A percentile compares a stretch with the other conserved stretches of the same genome.
Evolutionary conservation across 768 basidiomycete species (phyloP).

Genomic region (Galerina marginata): DNA sequence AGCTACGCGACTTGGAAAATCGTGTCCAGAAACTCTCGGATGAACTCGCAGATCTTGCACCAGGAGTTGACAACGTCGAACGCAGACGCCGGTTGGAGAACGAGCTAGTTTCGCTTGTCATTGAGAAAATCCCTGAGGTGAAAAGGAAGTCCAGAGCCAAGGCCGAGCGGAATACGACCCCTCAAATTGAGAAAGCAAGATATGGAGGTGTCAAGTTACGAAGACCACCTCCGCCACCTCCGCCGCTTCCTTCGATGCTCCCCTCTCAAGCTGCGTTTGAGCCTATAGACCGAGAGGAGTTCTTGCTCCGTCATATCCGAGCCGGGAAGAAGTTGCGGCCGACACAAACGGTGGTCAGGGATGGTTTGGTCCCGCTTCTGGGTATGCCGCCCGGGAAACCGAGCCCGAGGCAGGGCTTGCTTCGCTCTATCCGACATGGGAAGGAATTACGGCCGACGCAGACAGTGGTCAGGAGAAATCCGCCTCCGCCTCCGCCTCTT

Average conservation of each 20-base stretch:
- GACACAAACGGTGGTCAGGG: not conserved
- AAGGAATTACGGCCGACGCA: not conserved
- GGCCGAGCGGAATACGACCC: no score
- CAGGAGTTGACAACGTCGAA: not conserved
- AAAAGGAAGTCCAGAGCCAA: not conserved
- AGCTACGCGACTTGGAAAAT: not conserved
- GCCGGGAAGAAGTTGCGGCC: conserved; percentile 2
- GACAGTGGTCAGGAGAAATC: not conserved
- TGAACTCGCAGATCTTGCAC: not conserved
- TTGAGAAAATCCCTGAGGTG: not conserved
- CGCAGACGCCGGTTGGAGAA: not conserved
- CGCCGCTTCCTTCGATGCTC: not conserved
- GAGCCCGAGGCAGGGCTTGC: not conserved
- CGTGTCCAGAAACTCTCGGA: not conserved
- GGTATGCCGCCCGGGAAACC: no score
- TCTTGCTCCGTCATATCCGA: not conserved
- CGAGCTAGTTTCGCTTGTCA: not conserved
- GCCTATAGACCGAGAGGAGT: no score
- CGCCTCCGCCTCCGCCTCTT: not conserved
- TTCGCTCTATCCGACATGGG: not conserved
- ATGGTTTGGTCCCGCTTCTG: not conserved
- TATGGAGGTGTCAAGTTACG: no score
- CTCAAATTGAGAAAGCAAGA: no score
- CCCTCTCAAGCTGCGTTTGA: not conserved
- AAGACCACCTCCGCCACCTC: not conserved